phyloP scores from a whole-genome alignment of 306 rosid genomes.

The Lotus japonicus region DNA sequence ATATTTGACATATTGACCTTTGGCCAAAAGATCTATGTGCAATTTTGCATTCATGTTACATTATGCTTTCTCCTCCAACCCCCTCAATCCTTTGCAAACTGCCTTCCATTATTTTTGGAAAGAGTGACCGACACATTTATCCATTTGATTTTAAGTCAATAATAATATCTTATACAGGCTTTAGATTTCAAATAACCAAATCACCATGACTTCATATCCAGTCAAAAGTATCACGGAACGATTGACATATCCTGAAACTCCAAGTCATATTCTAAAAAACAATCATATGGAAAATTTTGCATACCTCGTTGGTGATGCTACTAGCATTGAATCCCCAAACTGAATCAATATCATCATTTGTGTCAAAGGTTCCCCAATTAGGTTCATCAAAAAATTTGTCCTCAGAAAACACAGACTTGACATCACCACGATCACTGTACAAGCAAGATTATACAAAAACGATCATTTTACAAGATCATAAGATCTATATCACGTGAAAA shows the following conservation, averaged over 20 bases:
- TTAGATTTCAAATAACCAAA: constrained; percentile 9
- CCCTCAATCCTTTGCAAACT: neutral
- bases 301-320: constrained; percentile 63
- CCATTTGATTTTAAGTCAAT: constrained; percentile 3
- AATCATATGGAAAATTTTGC: constrained; percentile 1
- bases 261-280: neutral
- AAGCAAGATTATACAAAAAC: constrained; percentile 20
- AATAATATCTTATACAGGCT: constrained; percentile 8
- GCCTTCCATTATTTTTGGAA: too few relatives aligned
- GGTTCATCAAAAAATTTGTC: constrained; percentile 72
- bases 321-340: constrained; percentile 78
- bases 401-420: constrained; percentile 62
- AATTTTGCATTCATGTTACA: constrained; percentile 6
- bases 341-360: constrained; percentile 78
- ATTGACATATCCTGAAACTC: neutral
- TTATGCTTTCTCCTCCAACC: neutral
- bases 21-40: neutral
- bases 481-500: neutral
- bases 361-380: constrained; percentile 81
- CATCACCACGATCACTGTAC: constrained; percentile 62
- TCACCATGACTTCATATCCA: constrained; percentile 4
- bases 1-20: neutral
- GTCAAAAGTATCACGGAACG: neutral
- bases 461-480: constrained; percentile 10
- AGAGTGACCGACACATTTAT: neutral